Evolutionary conservation across 1,284 basidiomycete genomes (phyloP), one percentile per base, ranked within the genome.

Genomic region (Cutaneotrichosporon arboriforme): DNA sequence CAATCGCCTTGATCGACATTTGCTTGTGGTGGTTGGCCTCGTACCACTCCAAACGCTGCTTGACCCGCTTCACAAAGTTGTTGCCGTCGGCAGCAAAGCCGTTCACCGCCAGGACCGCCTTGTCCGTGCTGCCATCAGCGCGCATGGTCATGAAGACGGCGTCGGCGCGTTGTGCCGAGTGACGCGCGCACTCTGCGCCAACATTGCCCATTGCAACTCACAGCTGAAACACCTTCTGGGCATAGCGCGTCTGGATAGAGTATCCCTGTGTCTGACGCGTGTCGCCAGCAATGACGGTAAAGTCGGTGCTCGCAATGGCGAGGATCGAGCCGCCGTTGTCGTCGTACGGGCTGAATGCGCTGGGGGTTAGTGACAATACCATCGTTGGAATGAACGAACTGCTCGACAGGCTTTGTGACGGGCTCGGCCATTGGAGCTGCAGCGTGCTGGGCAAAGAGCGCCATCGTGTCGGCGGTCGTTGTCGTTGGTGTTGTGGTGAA

Each of bases 1-100:
- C 92, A 67, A 97, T 93, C 23, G 90, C 84, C 62, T 86, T 86
- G 42, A 97, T 80, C 21, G 88, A 85, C 87, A 94, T 94, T 65
- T 90, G 88, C 75, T 92, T 92, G 59, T 88, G 83, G 76, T 97
- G 92, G 15, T 89, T 89, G 72, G 94, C 90, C 57, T 86, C 83
- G 76, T 96, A 96, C 90, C 90, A 94, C 90, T 96, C 92, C 9
- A 97, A 79, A 63, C 90, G 81, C 75, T 96, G 90, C 74, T 88
- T 88, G 51, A 97, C 86, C 68, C 86, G 85, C 82, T 94, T 94
- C 65, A 96, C 88, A 69, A 97, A 90, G 82, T 89, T 89, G 70
- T 91, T 92, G 31, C 90, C 90, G 73, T 97, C 92, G 43, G 91
- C 92, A 22, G 90, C 88, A 70, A 96, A 96, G 4, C 92, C 92